Evolutionary conservation across 139 green algal genomes (phyloP).

Genomic region (Ostreobium quekettii): DNA sequence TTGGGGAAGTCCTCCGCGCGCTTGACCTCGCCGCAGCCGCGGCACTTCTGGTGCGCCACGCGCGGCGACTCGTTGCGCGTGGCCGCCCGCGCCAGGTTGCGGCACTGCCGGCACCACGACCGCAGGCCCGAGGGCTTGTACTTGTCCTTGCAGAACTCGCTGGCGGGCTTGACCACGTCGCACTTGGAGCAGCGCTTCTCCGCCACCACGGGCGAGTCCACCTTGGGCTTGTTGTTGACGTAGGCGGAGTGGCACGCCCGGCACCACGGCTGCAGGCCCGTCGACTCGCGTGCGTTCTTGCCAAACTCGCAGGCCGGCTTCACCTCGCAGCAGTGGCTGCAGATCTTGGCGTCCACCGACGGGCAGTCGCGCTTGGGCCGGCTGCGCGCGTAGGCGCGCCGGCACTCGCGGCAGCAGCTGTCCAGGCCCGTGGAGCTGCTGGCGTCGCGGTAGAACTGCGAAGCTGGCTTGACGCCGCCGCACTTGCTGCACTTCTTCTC

Average conservation of each 20-base stretch:
- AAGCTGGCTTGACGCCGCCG: background rate
- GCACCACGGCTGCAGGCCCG: background rate
- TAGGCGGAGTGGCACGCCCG: background rate
- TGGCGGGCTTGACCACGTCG: background rate
- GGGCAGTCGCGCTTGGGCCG: background rate
- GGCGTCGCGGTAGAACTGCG: background rate
- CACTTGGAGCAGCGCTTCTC: background rate
- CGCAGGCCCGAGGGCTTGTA: background rate
- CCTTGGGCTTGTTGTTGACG: background rate
- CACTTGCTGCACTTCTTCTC: constrained; percentile 3
- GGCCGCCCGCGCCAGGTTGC: background rate
- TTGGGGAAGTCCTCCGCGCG: background rate
- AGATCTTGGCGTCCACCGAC: background rate
- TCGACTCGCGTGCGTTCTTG: background rate
- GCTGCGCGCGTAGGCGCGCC: background rate
- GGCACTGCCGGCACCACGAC: background rate
- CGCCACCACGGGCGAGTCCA: background rate
- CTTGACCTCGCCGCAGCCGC: background rate
- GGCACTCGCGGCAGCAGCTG: background rate
- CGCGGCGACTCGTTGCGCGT: background rate
- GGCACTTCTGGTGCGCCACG: background rate
- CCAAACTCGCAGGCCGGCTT: background rate
- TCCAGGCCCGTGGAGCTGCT: background rate
- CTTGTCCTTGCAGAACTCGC: background rate
- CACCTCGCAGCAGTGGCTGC: background rate